Conservation (phyloP, 2,329 filamentous ascomycete genomes). For the Cladorrhinum sp. region DNA sequence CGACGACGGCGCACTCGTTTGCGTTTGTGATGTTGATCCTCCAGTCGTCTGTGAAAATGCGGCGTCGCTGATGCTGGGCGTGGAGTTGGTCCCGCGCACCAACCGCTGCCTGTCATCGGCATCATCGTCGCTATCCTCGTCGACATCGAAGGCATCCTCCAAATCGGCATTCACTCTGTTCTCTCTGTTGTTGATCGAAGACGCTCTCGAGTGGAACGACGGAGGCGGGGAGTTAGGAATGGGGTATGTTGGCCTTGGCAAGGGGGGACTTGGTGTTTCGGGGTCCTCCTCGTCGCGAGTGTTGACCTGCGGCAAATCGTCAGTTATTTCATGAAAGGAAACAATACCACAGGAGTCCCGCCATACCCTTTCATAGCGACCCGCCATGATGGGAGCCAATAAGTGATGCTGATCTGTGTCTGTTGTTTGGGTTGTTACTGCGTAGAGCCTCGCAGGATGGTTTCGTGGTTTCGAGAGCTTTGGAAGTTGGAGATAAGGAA, state of each 20-base stretch:
- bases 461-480: too few relatives aligned
- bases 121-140: slow-evolving; percentile 71
- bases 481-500: neutral
- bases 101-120: slow-evolving; percentile 81
- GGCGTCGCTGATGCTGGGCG: slow-evolving; percentile 27
- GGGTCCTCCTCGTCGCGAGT: slow-evolving; percentile 55
- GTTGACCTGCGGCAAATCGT: slow-evolving; percentile 46
- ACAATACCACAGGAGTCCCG: neutral
- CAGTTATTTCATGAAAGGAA: slow-evolving; percentile 14
- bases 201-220: slow-evolving; percentile 83
- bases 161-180: slow-evolving; percentile 70
- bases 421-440: neutral
- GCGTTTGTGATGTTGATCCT: neutral
- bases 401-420: neutral
- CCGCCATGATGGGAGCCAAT: slow-evolving; percentile 42
- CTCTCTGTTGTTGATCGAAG: slow-evolving; percentile 55
- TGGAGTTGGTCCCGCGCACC: slow-evolving; percentile 62
- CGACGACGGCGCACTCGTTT: slow-evolving; percentile 20
- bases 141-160: slow-evolving; percentile 87
- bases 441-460: neutral
- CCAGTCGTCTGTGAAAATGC: neutral
- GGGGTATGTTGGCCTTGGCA: slow-evolving; percentile 34
- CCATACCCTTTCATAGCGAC: slow-evolving; percentile 58
- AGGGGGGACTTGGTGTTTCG: slow-evolving; percentile 35
- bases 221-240: slow-evolving; percentile 65